These are phyloP conservation scores for Naganishia cerealis DNA, from an alignment of 1,284 basidiomycete species.

Conservation along the genomic window DNA sequence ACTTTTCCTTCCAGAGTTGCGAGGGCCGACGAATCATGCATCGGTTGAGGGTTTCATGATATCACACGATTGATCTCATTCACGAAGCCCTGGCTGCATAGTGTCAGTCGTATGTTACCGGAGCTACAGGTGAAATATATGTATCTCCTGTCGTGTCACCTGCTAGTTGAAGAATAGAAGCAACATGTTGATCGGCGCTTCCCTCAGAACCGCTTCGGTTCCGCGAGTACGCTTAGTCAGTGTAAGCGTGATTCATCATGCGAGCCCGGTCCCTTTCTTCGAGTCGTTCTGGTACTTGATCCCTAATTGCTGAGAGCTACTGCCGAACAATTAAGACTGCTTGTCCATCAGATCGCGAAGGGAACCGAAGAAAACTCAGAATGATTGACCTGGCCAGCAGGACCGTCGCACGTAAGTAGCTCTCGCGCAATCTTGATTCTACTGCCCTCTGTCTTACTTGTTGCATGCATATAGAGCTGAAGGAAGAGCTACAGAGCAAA, in stretches of 20 bases:
- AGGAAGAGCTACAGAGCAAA: slow-evolving; percentile 26
- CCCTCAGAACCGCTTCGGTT: background rate
- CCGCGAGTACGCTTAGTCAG: background rate
- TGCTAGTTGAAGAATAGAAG: background rate
- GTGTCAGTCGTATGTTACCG: background rate
- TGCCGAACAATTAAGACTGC: background rate
- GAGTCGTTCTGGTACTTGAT: background rate
- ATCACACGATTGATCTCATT: background rate
- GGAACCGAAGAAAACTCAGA: background rate
- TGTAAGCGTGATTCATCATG: background rate
- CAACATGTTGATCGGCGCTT: slow-evolving; percentile 1
- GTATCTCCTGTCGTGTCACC: background rate
- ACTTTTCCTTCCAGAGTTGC: too few relatives aligned
- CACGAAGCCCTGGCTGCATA: background rate
- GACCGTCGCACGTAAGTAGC: slow-evolving; percentile 17
- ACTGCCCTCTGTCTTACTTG: background rate
- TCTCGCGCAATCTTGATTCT: background rate
- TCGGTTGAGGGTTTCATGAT: background rate
- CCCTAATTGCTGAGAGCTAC: background rate
- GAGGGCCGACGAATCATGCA: too few relatives aligned
- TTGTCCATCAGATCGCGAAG: background rate
- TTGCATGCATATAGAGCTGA: slow-evolving; percentile 2
- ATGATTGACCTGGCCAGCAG: slow-evolving; percentile 20
- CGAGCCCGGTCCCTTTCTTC: background rate
- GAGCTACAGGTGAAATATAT: background rate